phyloP scores from a whole-genome alignment of 768 basidiomycete genomes.

The Lepiota brunneoincarnata region DNA sequence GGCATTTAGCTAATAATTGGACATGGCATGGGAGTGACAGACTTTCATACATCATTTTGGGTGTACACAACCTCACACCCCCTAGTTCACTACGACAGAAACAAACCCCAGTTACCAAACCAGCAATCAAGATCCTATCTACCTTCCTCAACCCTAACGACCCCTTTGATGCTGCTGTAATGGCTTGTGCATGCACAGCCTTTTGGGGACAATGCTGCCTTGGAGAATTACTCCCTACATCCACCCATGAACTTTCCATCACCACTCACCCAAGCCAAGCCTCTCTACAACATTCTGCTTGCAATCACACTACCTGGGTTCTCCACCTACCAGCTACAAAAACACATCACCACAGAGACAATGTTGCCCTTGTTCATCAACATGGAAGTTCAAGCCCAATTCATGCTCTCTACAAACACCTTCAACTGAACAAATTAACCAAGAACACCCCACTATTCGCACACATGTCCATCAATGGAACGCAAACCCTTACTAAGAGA shows the following conservation, averaged over 20 bases:
- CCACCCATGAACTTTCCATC: conserved; percentile 15
- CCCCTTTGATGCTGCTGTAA: conserved; percentile 28
- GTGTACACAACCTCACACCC: conserved; percentile 2
- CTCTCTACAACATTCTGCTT: conserved; percentile 13
- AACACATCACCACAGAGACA: conserved; percentile 23
- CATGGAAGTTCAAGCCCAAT: conserved; percentile 11
- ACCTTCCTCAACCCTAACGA: conserved; percentile 18
- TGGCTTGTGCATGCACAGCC: conserved; percentile 26
- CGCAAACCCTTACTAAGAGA: conserved; percentile 9
- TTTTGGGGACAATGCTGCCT: conserved; percentile 33
- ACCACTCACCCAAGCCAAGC: neutral
- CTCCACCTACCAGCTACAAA: conserved; percentile 36
- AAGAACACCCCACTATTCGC: conserved; percentile 15
- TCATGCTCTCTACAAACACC: conserved; percentile 23
- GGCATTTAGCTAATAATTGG: conserved; percentile 32
- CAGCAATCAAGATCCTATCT: neutral
- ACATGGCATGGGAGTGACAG: conserved; percentile 26
- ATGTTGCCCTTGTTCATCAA: conserved; percentile 23
- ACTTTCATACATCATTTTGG: conserved; percentile 19
- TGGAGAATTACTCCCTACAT: conserved; percentile 20
- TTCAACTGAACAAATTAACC: conserved; percentile 17
- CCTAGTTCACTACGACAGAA: neutral
- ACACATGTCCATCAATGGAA: neutral
- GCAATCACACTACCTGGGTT: conserved; percentile 5
- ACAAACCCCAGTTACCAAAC: neutral